Evolutionary conservation across 208 protist species (phyloP), one percentile per base, ranked within the genome.

Genomic region (Kentomonas sorsogonicus): DNA sequence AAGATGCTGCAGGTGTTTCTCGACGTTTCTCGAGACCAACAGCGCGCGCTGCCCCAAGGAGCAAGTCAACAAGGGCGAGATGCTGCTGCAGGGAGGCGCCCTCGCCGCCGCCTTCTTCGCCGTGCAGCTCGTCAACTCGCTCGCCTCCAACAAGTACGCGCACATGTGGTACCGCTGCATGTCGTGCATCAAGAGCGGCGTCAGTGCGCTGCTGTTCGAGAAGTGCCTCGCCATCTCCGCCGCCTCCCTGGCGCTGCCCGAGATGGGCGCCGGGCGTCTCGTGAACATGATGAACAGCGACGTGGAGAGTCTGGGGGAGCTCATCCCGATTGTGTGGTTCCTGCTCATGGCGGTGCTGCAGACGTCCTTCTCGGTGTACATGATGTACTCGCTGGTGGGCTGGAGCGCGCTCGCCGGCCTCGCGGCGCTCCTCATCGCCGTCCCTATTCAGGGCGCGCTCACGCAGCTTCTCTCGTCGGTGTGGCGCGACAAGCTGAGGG

Each of bases 271-370:
- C 7, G 92, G 92, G 20, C 72, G 87, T 10, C 81, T 97, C 36
- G 79, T 96, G 18, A 97, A 94, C 67, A 76, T 94, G 58, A 69
- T 93, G 66, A 86, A 76, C 26, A 70, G 67, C 11, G 91, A 97
- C 51, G 70, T 83, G 0, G 64, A 81, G 50, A 60, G 59, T 15
- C 48, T 86, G 11, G 38, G 73, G 27, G 56, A 64, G 25, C 70
- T 94, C 30, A 62, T 77, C 3, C 38, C 54, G 15, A 66, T 85
- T 43, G 59, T 94, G 20, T 81, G 81, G 46, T 63, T 69, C 45
- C 29, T 89, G 13, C 74, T 78, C 60, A 70, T 65, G 4, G 56
- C 79, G 5, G 60, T 79, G 0, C 29, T 91, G 18, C 81, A 94
- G 59, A 69, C 97, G 16, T 50, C 59, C 2, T 45, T 87, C 7